Evolutionary conservation across 345 rosid species (phyloP).

Genomic region (Gossypium rotundifolium): DNA sequence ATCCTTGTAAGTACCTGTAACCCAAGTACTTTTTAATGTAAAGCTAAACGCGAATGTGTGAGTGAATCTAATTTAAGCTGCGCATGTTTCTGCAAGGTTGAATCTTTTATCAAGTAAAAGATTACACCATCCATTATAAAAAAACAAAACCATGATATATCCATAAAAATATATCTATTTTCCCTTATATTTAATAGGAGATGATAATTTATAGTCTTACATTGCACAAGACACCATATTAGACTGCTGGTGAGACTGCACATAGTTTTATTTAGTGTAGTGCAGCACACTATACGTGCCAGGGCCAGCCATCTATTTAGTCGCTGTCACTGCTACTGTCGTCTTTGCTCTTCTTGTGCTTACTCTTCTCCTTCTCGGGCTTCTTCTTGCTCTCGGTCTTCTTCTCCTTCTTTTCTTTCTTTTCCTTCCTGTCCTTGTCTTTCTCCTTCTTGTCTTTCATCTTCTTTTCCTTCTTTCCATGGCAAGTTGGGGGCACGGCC

Average conservation of each 20-base stretch:
- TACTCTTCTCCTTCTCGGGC: conserved; percentile 1
- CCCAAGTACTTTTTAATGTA: not conserved
- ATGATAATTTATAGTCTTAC: not conserved
- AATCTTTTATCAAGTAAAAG: not conserved
- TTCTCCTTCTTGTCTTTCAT: not conserved
- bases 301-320: not conserved
- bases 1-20: not conserved
- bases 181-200: not conserved
- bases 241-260: not conserved
- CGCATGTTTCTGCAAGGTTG: not conserved
- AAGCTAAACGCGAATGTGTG: not conserved
- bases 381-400: not conserved
- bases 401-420: not conserved
- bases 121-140: not conserved
- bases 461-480: conserved; percentile 4
- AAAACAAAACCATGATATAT: not conserved
- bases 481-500: not conserved
- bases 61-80: not conserved
- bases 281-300: not conserved
- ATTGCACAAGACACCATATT: not conserved
- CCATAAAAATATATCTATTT: not conserved
- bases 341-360: not conserved
- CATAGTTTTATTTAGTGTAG: not conserved
- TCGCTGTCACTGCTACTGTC: not conserved
- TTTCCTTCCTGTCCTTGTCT: not conserved